These are phyloP conservation scores for Prunus salicina DNA, from an alignment of 306 rosid species.

Conservation along the genomic window DNA sequence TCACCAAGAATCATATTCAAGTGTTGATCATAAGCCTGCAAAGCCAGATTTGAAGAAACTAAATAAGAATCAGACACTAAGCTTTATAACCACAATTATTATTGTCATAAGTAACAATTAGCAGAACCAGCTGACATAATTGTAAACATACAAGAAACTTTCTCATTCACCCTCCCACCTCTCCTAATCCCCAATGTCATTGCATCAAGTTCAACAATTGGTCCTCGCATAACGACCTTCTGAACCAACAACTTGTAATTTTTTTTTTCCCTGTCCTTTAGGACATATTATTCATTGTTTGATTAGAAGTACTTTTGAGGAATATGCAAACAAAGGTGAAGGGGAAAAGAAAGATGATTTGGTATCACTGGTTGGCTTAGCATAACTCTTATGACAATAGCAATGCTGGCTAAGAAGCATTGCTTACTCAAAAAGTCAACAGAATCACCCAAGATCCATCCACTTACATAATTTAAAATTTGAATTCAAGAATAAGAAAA, in stretches of 20 bases:
- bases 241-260: not conserved
- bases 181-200: not conserved
- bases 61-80: not conserved
- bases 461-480: not conserved
- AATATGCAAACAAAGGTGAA: not conserved
- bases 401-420: not conserved
- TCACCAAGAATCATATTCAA: slow-evolving; percentile 99
- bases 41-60: slow-evolving; percentile 22
- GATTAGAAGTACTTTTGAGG: not conserved
- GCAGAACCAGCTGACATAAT: not conserved
- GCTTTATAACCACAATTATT: not conserved
- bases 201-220: not conserved
- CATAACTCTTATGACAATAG: not conserved
- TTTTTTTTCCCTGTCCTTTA: not conserved
- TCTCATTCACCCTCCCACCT: not conserved
- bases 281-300: not conserved
- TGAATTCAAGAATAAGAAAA: not conserved
- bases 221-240: not conserved
- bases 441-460: not conserved
- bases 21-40: slow-evolving; percentile 99
- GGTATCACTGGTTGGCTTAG: not conserved
- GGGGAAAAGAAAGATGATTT: not conserved
- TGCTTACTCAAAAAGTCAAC: not conserved
- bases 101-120: not conserved
- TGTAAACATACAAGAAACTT: not conserved